phyloP scores from a whole-genome alignment of 2,329 filamentous ascomycete species.

The Cytospora mali region DNA sequence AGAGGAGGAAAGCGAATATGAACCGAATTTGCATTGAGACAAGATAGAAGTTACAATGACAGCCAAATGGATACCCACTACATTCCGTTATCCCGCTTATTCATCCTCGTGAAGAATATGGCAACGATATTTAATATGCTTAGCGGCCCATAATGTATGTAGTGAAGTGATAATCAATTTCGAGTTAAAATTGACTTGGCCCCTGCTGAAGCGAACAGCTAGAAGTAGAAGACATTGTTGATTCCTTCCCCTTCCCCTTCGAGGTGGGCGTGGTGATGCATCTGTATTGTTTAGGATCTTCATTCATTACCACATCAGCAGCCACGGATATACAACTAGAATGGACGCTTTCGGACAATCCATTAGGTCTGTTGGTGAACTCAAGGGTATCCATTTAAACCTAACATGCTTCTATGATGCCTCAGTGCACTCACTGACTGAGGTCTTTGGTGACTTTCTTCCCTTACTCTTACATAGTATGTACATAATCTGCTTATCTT shows the following conservation, averaged over 20 bases:
- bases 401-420: not conserved
- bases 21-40: not conserved
- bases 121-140: no score
- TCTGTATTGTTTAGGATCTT: not conserved
- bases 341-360: not conserved
- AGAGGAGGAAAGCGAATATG: not conserved
- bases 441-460: not conserved
- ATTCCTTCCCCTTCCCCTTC: no score
- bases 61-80: not conserved
- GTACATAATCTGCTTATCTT: not conserved
- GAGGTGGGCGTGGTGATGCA: not conserved
- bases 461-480: not conserved
- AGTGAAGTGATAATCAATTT: no score
- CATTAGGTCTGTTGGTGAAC: not conserved
- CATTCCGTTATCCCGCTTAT: not conserved
- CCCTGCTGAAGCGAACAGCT: no score
- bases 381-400: not conserved
- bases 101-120: no score
- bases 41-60: not conserved
- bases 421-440: not conserved
- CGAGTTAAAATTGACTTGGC: no score
- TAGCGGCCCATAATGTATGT: no score
- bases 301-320: no score
- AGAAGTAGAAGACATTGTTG: no score
- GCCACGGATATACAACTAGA: no score